These are phyloP conservation scores for Mycena leptocephala DNA, from an alignment of 768 basidiomycete genomes.

Conservation along the genomic window DNA sequence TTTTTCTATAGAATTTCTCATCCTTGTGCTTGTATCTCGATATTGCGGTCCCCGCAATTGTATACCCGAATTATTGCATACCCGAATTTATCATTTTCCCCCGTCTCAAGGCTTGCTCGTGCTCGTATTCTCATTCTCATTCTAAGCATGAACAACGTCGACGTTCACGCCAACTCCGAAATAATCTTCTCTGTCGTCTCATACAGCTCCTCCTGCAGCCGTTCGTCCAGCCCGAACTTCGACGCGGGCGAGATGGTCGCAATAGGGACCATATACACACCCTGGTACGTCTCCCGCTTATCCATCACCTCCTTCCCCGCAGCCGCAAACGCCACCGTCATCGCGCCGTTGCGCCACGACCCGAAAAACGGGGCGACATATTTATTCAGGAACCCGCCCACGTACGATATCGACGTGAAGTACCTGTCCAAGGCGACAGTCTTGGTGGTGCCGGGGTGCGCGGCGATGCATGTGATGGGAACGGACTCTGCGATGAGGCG, in stretches of 20 bases:
- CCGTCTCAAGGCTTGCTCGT: too few relatives aligned
- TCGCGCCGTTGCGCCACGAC: constrained; percentile 42
- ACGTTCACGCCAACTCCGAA: constrained; percentile 4
- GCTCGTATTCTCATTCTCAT: too few relatives aligned
- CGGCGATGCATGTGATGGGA: constrained; percentile 44
- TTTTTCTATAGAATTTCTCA: too few relatives aligned
- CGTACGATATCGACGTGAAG: background rate
- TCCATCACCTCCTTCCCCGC: constrained; percentile 40
- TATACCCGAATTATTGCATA: too few relatives aligned
- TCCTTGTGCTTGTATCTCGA: too few relatives aligned
- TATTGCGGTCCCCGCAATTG: too few relatives aligned
- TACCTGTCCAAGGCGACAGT: constrained; percentile 34
- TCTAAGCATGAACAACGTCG: too few relatives aligned
- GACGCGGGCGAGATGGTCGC: constrained; percentile 33
- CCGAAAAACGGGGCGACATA: constrained; percentile 34
- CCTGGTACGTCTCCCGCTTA: constrained; percentile 43
- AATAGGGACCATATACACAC: constrained; percentile 49
- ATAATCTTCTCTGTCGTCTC: constrained; percentile 40
- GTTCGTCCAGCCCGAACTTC: constrained; percentile 36
- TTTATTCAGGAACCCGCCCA: constrained; percentile 39
- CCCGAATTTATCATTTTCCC: too few relatives aligned
- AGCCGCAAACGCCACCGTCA: constrained; percentile 48
- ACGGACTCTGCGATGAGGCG: constrained; percentile 48
- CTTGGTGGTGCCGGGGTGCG: constrained; percentile 50
- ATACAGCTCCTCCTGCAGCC: constrained; percentile 48